These are phyloP conservation scores for Pythium insidiosum DNA, from an alignment of 352 stramenopile species.

Conservation along the genomic window DNA sequence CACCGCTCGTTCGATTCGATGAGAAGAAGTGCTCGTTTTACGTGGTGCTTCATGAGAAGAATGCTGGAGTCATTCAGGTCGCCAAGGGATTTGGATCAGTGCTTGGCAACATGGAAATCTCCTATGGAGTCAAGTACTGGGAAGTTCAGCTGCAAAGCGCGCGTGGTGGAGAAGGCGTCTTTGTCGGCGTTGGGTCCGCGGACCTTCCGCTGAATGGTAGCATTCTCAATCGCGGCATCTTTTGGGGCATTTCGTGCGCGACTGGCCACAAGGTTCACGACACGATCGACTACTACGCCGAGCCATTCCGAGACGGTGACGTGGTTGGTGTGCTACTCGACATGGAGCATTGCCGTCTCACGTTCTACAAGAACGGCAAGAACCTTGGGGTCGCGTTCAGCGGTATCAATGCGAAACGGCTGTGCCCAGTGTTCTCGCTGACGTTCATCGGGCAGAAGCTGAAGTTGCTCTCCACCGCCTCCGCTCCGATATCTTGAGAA, in stretches of 20 bases:
- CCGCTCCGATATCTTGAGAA: conserved; percentile 29
- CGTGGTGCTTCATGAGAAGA: conserved; percentile 42
- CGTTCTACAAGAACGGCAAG: conserved; percentile 72
- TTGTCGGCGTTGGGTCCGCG: conserved; percentile 47
- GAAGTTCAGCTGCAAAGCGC: conserved; percentile 53
- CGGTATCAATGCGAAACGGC: conserved; percentile 44
- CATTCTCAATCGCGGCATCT: conserved; percentile 47
- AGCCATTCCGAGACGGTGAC: conserved; percentile 68
- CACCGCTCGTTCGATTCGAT: conserved; percentile 56
- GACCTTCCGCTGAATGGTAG: conserved; percentile 53
- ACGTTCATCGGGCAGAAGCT: conserved; percentile 63
- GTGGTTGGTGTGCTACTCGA: conserved; percentile 67
- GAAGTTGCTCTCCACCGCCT: conserved; percentile 43
- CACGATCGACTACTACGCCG: conserved; percentile 63
- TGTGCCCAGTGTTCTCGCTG: conserved; percentile 63
- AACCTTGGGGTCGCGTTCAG: conserved; percentile 69
- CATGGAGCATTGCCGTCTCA: conserved; percentile 64
- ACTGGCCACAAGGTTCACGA: conserved; percentile 76
- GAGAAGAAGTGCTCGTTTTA: conserved; percentile 50
- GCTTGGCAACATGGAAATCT: conserved; percentile 42
- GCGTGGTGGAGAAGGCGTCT: conserved; percentile 54
- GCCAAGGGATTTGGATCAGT: conserved; percentile 57
- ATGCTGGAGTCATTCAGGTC: conserved; percentile 41
- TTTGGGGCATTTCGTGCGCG: conserved; percentile 67
- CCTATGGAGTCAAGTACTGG: conserved; percentile 78